Conservation (phyloP, 2,329 filamentous ascomycete species). For the Aspergillus udagawae region DNA sequence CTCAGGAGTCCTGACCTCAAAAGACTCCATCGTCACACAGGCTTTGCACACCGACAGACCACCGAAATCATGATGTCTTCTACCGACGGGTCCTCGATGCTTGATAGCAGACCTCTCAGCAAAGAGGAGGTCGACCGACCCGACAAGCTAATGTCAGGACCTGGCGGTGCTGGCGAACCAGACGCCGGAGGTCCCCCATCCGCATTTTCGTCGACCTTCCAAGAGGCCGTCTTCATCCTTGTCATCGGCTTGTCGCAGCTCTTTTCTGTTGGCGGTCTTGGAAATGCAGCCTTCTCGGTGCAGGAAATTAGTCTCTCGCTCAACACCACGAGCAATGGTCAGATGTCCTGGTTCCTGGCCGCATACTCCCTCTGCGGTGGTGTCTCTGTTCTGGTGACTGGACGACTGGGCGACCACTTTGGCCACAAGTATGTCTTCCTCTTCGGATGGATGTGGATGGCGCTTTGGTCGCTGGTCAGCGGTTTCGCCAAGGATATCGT, state of each 20-base stretch:
- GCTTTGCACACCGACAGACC: not conserved
- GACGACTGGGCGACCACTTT: constrained; percentile 48
- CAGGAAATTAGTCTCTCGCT: constrained; percentile 21
- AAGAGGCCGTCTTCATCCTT: constrained; percentile 34
- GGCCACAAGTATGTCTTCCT: constrained; percentile 49
- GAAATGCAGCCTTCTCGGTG: constrained; percentile 37
- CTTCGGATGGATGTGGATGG: constrained; percentile 49
- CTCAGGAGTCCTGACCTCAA: not conserved
- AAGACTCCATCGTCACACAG: not conserved
- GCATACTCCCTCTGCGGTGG: constrained; percentile 48
- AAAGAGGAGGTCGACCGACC: not conserved
- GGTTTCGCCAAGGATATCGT: constrained; percentile 37
- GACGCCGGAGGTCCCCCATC: not conserved
- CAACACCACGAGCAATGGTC: constrained; percentile 36
- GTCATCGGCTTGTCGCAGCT: constrained; percentile 48
- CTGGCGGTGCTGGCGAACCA: not conserved
- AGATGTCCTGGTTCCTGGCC: constrained; percentile 48
- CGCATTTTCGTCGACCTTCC: constrained; percentile 6
- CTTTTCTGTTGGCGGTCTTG: constrained; percentile 32
- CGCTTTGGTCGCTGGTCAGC: constrained; percentile 44
- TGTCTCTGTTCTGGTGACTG: constrained; percentile 49
- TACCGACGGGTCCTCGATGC: not conserved
- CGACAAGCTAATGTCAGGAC: not conserved
- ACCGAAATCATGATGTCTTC: not conserved
- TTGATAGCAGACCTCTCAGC: not conserved